Evolutionary conservation across 2,329 filamentous ascomycete genomes (phyloP).

Genomic region (Ophiostoma himal-ulmi): DNA sequence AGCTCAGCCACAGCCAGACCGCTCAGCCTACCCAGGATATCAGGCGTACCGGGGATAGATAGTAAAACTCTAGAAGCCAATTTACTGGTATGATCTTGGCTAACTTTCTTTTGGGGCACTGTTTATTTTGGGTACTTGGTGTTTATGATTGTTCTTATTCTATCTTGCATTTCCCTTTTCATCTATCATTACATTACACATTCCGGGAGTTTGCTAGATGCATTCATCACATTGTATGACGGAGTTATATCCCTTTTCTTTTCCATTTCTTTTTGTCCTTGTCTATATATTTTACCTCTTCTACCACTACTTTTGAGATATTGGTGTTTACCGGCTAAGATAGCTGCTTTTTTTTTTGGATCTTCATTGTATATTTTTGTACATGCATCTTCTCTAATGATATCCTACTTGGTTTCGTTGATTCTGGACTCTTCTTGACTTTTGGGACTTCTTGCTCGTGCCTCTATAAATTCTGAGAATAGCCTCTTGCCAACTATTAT

Average conservation of each 20-base stretch:
- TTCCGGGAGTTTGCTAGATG: constrained; percentile 6
- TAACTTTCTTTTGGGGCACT: background rate
- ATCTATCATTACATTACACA: background rate
- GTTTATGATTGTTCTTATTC: background rate
- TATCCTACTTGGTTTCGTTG: background rate
- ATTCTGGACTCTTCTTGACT: background rate
- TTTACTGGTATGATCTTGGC: background rate
- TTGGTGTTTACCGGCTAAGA: background rate
- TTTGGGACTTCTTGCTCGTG: background rate
- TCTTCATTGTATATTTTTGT: background rate
- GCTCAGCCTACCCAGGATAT: constrained; percentile 25
- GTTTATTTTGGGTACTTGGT: background rate
- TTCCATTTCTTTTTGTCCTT: background rate
- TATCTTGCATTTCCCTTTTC: background rate
- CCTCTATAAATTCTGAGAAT: constrained; percentile 12
- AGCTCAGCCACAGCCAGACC: constrained; percentile 24
- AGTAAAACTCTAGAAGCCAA: background rate
- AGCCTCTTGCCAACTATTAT: background rate
- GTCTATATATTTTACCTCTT: background rate
- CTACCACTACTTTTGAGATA: background rate
- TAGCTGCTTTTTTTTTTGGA: background rate
- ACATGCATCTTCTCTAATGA: constrained; percentile 5
- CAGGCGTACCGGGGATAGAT: constrained; percentile 30
- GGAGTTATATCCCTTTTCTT: background rate
- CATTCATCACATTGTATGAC: constrained; percentile 12